These are phyloP conservation scores for Athelia psychrophila DNA, from an alignment of 1,284 basidiomycete genomes.

Conservation along the genomic window DNA sequence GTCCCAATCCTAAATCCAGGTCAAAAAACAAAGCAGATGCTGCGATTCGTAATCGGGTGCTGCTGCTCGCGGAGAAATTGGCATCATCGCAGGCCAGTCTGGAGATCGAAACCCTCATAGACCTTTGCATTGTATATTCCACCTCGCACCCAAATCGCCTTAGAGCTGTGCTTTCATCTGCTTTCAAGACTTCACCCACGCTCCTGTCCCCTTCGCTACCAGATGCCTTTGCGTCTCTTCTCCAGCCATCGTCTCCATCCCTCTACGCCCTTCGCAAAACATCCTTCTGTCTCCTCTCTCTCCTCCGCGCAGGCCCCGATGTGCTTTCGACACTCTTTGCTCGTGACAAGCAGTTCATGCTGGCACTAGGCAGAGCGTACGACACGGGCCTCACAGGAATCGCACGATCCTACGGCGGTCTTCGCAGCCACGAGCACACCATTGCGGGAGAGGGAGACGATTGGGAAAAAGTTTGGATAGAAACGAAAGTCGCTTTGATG, in stretches of 20 bases:
- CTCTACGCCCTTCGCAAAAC: slow-evolving; percentile 65
- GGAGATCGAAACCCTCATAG: slow-evolving; percentile 53
- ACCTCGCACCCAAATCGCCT: slow-evolving; percentile 40
- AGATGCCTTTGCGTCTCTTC: slow-evolving; percentile 50
- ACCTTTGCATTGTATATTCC: slow-evolving; percentile 58
- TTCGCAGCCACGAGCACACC: slow-evolving; percentile 29
- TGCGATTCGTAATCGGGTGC: slow-evolving; percentile 45
- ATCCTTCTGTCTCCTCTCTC: slow-evolving; percentile 50
- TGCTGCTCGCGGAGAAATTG: slow-evolving; percentile 56
- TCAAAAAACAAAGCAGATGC: slow-evolving; percentile 33
- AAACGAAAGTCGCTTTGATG: slow-evolving; percentile 68
- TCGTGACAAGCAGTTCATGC: slow-evolving; percentile 47
- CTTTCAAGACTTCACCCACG: slow-evolving; percentile 29
- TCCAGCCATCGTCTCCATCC: slow-evolving; percentile 37
- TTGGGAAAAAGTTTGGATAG: slow-evolving; percentile 67
- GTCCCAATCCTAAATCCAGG: slow-evolving; percentile 14
- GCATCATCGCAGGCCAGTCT: slow-evolving; percentile 36
- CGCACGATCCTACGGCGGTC: slow-evolving; percentile 60
- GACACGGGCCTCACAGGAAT: slow-evolving; percentile 50
- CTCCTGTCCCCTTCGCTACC: slow-evolving; percentile 30
- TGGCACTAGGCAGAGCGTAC: slow-evolving; percentile 57
- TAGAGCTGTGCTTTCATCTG: slow-evolving; percentile 39
- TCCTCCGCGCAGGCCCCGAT: slow-evolving; percentile 50
- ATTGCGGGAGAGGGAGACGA: slow-evolving; percentile 43
- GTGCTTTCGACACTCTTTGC: slow-evolving; percentile 48